phyloP scores from a whole-genome alignment of 1,139 yeast species.

The Waltiozyma sp. region DNA sequence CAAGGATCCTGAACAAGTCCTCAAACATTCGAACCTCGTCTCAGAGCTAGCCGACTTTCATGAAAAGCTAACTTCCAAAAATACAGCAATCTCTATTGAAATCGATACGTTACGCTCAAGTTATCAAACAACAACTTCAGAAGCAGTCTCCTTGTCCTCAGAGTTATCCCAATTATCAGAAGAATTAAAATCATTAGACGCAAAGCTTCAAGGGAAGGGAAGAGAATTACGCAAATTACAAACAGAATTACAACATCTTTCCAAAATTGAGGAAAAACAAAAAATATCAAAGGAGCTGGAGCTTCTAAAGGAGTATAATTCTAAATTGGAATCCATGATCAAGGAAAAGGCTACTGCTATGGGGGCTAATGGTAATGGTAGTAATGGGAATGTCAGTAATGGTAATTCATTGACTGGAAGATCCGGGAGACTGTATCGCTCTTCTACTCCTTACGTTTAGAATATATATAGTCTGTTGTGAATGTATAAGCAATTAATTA shows the following conservation, averaged over 20 bases:
- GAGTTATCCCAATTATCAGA: constrained; percentile 23
- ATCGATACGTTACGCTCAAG: constrained; percentile 31
- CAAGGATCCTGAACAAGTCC: constrained; percentile 4
- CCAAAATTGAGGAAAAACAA: not conserved
- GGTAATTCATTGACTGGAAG: constrained; percentile 9
- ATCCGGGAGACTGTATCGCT: constrained; percentile 18
- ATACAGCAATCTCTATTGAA: constrained; percentile 17
- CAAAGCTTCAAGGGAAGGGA: constrained; percentile 34
- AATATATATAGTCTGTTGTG: too few relatives aligned
- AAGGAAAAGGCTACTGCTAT: constrained; percentile 3
- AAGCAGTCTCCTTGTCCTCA: constrained; percentile 42
- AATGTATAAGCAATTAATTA: too few relatives aligned
- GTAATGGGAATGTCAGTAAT: constrained; percentile 2
- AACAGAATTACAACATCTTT: constrained; percentile 5
- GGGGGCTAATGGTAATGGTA: not conserved
- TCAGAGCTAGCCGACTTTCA: not conserved
- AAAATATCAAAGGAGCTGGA: constrained; percentile 1
- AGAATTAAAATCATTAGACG: constrained; percentile 22
- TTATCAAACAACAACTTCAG: constrained; percentile 44
- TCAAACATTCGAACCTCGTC: not conserved
- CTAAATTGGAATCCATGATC: constrained; percentile 1
- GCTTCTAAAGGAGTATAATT: not conserved
- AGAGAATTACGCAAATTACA: constrained; percentile 23
- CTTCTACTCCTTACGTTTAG: constrained; percentile 15
- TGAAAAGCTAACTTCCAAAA: constrained; percentile 6